Base-by-base conservation (phyloP, 768 basidiomycete species). In the Leccinum rimulosum region DNA sequence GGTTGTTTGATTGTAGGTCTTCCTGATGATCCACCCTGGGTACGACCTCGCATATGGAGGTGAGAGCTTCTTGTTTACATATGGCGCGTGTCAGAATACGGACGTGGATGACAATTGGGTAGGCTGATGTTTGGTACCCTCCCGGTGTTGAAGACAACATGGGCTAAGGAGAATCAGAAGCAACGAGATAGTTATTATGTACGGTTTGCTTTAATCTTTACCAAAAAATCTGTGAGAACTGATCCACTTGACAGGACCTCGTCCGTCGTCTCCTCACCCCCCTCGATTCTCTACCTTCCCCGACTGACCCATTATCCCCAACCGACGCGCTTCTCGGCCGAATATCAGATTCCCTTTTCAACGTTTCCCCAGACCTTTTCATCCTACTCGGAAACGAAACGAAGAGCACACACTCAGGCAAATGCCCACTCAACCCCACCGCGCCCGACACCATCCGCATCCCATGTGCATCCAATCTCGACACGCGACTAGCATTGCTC, bases 1-100 rank as follows among this genome's bases (percentile, higher is more conserved):
- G 1, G 50, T 49, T 54, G 49, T 31, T 59, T 30, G 49, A 49
- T 38, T 17, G 30, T 60, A 91, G 89, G 89, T 58, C 81, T 91
- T 50, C 87, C 89, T 52, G 83, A 88, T 63, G 80, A 87, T 64
- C 90, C 90, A 47, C 74, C 80, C 5, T 91, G 89, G 88, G 76
- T 91, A 62, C 81, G 90, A 45, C 87, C 89, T 30, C 80, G 87
- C 47, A 78, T 89, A 65, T 92, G 90, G 90, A 89, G 83, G 90
- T 89, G 61, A 69, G 85, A 48, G 28, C 19, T 27, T 36, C 28
- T 9, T 3, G 6, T 57, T 33, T n/a, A 27, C 35, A 28, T 36
- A 11, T 15, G 17, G 0, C 3, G 35, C 25, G 40, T 11, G 25
- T 48, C 57, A 50, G 30, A 30, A 48, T n/a, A 58, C 45, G 61